These are phyloP conservation scores for Cucumis sativus DNA, from an alignment of 306 rosid species.

Conservation along the genomic window Cucumber_9930_V3 NC_026660.2:8443501-8444000, in stretches of 20 bases:
- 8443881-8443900: conserved; percentile 81
- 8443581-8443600: not conserved
- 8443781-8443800: not conserved
- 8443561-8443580: not conserved
- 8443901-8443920: conserved; percentile 59
- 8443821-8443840: not conserved
- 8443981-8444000: conserved; percentile 62
- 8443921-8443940: not conserved
- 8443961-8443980: conserved; percentile 1
- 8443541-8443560: not conserved
- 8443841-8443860: conserved; percentile 28
- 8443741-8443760: conserved; percentile 61
- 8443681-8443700: conserved; percentile 67
- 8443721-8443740: conserved; percentile 63
- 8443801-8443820: not conserved
- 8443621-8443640: not conserved
- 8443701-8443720: conserved; percentile 60
- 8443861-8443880: conserved; percentile 63
- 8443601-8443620: not conserved
- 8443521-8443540: not conserved
- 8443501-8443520: not conserved
- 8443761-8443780: not conserved
- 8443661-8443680: conserved; percentile 49
- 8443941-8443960: not conserved
- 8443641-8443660: conserved; percentile 6